A percentile compares a stretch with the other conserved stretches of the same genome.
These are phyloP conservation scores for Boletus mariae DNA, from an alignment of 1,284 basidiomycete genomes.

Conservation along the genomic window DNA sequence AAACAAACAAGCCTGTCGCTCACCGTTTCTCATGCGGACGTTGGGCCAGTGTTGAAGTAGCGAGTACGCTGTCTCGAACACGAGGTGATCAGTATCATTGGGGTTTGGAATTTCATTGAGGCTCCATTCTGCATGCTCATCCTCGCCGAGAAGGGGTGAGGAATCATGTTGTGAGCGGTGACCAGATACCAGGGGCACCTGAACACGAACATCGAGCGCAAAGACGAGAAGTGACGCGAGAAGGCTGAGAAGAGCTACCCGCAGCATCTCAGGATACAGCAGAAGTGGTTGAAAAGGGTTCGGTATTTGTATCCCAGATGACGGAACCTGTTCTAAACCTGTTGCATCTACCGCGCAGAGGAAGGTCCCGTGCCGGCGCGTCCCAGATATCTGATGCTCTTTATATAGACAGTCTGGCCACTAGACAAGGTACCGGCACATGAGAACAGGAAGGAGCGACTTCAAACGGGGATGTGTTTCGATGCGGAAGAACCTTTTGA, in stretches of 20 bases:
- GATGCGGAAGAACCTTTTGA: neutral
- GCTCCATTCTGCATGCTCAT: conserved; percentile 10
- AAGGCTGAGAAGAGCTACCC: neutral
- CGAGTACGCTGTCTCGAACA: conserved; percentile 30
- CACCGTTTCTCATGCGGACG: conserved; percentile 46
- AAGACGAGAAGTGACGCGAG: neutral
- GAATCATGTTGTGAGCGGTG: neutral
- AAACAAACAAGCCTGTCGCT: neutral
- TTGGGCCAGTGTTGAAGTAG: conserved; percentile 50
- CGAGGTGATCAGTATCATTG: conserved; percentile 24
- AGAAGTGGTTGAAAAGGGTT: neutral
- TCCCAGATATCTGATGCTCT: neutral
- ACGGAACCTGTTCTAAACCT: neutral
- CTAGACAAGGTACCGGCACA: neutral
- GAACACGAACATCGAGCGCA: neutral
- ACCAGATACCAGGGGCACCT: conserved; percentile 10
- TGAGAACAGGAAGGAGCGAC: neutral
- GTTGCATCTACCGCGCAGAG: neutral
- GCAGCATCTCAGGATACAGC: neutral
- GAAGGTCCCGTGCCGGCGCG: neutral
- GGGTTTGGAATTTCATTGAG: conserved; percentile 14
- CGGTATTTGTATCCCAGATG: neutral
- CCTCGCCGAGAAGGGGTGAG: neutral
- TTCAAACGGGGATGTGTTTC: neutral
- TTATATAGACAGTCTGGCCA: neutral